Evolutionary conservation across 768 basidiomycete species (phyloP), one percentile per base, ranked within the genome.

Genomic region (Lactarius psammicola): DNA sequence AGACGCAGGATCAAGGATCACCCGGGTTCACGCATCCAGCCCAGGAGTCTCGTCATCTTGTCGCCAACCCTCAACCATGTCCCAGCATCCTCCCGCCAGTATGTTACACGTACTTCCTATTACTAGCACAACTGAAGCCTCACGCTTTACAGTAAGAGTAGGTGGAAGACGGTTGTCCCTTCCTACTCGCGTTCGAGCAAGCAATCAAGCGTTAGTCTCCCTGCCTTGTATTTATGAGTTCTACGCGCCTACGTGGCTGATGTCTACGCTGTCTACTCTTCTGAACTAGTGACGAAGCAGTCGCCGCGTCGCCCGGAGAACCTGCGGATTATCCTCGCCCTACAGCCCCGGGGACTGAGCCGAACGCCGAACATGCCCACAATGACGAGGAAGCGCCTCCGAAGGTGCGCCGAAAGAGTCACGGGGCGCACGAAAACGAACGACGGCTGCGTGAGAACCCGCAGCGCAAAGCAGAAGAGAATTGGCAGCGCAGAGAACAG

Each of bases 241-340:
- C 13, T 34, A 28, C 11, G 17, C 5, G 1, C 13, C 38, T 17
- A 34, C 49, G 6, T 7, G 53, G 34, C 62, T 54, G 18, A 61
- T 11, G 20, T 20, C 13, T 18, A 55, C n/a, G 15, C 34, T 20
- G 2, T 11, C 9, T 49, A 28, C n/a, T 26, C 18, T 51, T 33
- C 15, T 36, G 38, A 38, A 56, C 38, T 46, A 70, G 69, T 31
- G 67, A 65, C 26, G 63, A 56, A 42, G 42, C 62, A 3, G 40
- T 42, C 17, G 4, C 30, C 3, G 57, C 64, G 4, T 68, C 69
- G 20, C 67, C 69, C 4, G 69, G 57, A 34, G 60, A 68, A 55
- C 69, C 69, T 38, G 61, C 67, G 4, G 69, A 70, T 55, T 70
- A 70, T 46, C 69, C 69, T 40, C 69, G 69, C 13, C 69, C 69